Base-by-base conservation (phyloP, 2,329 filamentous ascomycete species). In the Talaromyces sp. region DNA sequence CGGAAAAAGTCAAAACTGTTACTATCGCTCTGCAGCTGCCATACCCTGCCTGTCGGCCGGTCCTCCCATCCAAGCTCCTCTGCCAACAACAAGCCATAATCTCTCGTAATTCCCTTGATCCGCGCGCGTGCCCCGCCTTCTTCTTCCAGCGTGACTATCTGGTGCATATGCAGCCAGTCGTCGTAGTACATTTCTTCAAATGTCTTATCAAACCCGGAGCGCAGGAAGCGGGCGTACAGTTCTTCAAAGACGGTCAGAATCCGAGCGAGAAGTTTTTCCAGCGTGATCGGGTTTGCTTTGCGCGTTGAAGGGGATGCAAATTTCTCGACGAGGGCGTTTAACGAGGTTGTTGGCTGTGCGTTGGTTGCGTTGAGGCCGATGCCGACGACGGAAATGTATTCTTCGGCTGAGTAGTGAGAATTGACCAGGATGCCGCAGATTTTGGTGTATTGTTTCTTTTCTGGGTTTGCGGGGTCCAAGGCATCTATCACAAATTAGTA, bases 1-100 rank as follows among this genome's bases (percentile, higher is more conserved):
- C 85, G 91, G 78, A 96, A 96, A 74, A 96, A 99, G 77, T 99
- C 95, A 79, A 99, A 99, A 74, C 93, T 97, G 71, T 99, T 99
- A 73, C 93, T 92, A 75, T 99, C 95, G 74, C 92, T 97, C 80
- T 97, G 93, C 76, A 99, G 77, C 68, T 89, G 86, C 84, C 90
- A 93, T 56, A 89, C 80, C 75, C 84, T 90, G 0, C 93, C 93
- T 0, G 91, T 96, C 2, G 82, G 80, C 58, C 87, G 81, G 65
- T 92, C 91, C 62, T 89, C 84, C 73, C 81, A 84, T 2, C 87
- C 88, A 58, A 96, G 75, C 80, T 98, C 93, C 75, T 97, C 91
- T 0, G 88, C 95, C 65, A 88, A 82, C 66, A 99, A 72, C 74
- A 98, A 79, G 0, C 95, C 95, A 88, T 91, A 97, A 73, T 98